These are phyloP conservation scores for Malus hybrid DNA, from an alignment of 331 rosid species.

Conservation along the genomic window DNA sequence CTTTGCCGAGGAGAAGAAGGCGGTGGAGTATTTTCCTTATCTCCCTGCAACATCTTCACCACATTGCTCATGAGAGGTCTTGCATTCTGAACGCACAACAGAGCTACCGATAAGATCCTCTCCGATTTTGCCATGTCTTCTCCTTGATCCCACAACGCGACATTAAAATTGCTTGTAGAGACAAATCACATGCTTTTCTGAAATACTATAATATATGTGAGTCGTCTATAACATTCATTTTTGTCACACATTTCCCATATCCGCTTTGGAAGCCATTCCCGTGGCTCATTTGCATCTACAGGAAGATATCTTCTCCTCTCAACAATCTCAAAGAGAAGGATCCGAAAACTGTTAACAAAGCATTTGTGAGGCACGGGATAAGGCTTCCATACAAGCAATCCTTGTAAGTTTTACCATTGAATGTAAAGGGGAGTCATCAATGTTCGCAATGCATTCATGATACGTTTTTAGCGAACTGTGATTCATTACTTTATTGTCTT, in stretches of 20 bases:
- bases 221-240: background rate
- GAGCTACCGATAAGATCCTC: slow-evolving; percentile 44
- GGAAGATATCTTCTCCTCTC: slow-evolving; percentile 50
- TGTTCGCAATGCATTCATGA: no score
- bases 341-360: slow-evolving; percentile 62
- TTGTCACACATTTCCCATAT: slow-evolving; percentile 51
- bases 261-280: slow-evolving; percentile 53
- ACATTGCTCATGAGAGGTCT: slow-evolving; percentile 53
- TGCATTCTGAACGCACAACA: slow-evolving; percentile 52
- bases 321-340: slow-evolving; percentile 46
- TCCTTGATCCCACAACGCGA: slow-evolving; percentile 41
- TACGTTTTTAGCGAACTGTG: no score
- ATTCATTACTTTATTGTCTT: no score
- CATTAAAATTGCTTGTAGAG: background rate
- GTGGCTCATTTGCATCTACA: slow-evolving; percentile 16
- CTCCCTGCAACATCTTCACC: slow-evolving; percentile 57
- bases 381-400: slow-evolving; percentile 33
- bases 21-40: slow-evolving; percentile 30
- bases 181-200: no score
- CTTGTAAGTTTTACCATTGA: no score
- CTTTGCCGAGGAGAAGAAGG: slow-evolving; percentile 17
- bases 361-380: slow-evolving; percentile 38
- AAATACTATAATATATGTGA: no score
- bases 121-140: slow-evolving; percentile 34
- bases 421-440: no score